A percentile compares a stretch with the other conserved stretches of the same genome.
Conservation (phyloP, 169 alveolate genomes). For the Fabrea salina region DNA sequence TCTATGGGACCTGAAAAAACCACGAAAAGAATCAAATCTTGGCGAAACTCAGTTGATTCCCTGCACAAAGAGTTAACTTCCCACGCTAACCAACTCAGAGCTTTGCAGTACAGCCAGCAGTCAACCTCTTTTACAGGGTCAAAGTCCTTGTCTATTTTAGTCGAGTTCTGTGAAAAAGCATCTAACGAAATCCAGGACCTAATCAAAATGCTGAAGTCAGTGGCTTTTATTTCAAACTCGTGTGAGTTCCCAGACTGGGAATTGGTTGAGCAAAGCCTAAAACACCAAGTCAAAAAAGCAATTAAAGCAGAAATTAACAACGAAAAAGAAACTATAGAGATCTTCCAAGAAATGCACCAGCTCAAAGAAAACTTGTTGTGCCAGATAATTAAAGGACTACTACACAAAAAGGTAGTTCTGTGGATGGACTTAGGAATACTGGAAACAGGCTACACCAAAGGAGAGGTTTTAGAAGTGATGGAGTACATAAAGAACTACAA, state of each 20-base stretch:
- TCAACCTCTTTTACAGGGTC: too few species aligned
- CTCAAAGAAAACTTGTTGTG: neutral
- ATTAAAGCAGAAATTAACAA: neutral
- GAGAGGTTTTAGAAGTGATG: constrained; percentile 14
- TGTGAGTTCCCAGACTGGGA: constrained; percentile 4
- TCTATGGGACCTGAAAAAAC: constrained; percentile 31
- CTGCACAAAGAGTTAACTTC: constrained; percentile 21
- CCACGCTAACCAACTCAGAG: neutral
- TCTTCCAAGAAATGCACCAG: neutral
- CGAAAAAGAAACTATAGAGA: constrained; percentile 1
- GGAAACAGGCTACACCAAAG: constrained; percentile 18
- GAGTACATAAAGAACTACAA: neutral
- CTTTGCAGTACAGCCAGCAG: neutral
- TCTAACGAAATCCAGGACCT: neutral
- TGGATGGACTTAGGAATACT: constrained; percentile 29
- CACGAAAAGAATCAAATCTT: neutral
- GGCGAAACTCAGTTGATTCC: constrained; percentile 27
- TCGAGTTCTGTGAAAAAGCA: neutral
- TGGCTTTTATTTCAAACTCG: neutral
- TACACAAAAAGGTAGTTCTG: constrained; percentile 9
- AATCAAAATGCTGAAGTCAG: neutral
- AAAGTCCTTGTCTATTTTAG: neutral
- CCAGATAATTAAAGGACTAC: neutral
- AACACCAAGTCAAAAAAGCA: neutral
- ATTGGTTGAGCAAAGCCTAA: neutral